These are phyloP conservation scores for Poa annua DNA, from an alignment of 176 grass and related monocot genomes.

Conservation along the genomic window DNA sequence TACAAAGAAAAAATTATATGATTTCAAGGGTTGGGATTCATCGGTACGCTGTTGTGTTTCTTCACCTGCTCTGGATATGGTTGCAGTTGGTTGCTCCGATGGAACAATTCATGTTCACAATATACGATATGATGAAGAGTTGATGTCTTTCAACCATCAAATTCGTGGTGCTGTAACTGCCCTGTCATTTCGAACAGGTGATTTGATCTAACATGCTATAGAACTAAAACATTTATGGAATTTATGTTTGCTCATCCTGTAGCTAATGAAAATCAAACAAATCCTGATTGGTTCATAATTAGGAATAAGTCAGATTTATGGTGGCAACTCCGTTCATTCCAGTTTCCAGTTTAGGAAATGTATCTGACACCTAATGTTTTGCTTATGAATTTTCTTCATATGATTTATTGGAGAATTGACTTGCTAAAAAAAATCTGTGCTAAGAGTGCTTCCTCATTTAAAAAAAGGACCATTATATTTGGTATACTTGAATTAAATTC, in stretches of 20 bases:
- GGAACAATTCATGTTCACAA: conserved; percentile 93
- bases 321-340: conserved; percentile 1
- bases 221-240: neutral
- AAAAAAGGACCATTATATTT: neutral
- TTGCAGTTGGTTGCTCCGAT: conserved; percentile 84
- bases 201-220: conserved; percentile 21
- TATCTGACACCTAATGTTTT: neutral
- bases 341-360: conserved; percentile 15
- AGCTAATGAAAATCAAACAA: neutral
- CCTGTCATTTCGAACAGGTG: conserved; percentile 97
- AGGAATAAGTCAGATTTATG: neutral
- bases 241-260: conserved; percentile 11
- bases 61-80: conserved; percentile 89
- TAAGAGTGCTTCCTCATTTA: conserved; percentile 7
- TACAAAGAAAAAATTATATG: conserved; percentile 78
- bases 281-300: conserved; percentile 14
- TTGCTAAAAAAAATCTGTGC: neutral
- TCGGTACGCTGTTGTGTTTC: conserved; percentile 78
- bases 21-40: conserved; percentile 90
- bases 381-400: conserved; percentile 9
- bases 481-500: conserved; percentile 5
- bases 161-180: conserved; percentile 90
- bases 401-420: neutral
- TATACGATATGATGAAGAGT: conserved; percentile 74
- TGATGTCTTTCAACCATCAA: conserved; percentile 89